A percentile compares a stretch with the other conserved stretches of the same genome.
Evolutionary conservation across 1,139 yeast species (phyloP).

Genomic region (Hyphopichia pseudoburtonii): DNA sequence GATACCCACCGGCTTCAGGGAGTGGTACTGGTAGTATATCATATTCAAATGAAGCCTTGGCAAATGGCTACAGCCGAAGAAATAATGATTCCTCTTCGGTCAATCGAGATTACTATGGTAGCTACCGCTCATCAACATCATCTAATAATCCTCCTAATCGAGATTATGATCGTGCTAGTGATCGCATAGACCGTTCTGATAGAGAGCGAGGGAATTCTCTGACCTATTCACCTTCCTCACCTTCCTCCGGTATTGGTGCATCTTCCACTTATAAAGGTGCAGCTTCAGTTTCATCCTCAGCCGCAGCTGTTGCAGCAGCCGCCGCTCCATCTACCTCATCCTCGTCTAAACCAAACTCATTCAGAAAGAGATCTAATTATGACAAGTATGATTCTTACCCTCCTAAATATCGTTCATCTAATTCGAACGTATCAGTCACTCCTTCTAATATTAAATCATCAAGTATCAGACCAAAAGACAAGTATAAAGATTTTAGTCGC

Average conservation of each 20-base stretch:
- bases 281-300: no score
- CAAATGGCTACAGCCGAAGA: slow-evolving; percentile 6
- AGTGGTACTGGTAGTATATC: slow-evolving; percentile 1
- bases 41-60: slow-evolving; percentile 1
- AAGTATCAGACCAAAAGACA: not conserved
- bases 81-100: slow-evolving; percentile 4
- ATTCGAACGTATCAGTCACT: not conserved
- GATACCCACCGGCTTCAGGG: slow-evolving; percentile 4
- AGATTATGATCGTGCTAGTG: not conserved
- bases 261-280: no score
- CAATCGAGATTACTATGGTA: slow-evolving; percentile 14
- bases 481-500: slow-evolving; percentile 1
- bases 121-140: slow-evolving; percentile 9
- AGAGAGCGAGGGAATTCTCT: slow-evolving; percentile 1
- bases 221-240: not conserved
- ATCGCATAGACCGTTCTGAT: not conserved
- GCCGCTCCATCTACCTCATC: not conserved
- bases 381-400: slow-evolving; percentile 16
- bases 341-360: not conserved
- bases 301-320: not conserved
- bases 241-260: not conserved
- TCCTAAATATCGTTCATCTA: slow-evolving; percentile 3
- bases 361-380: slow-evolving; percentile 3
- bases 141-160: not conserved
- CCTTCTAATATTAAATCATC: not conserved